These are phyloP conservation scores for Septoria linicola DNA, from an alignment of 2,329 filamentous ascomycete genomes.

Conservation along the genomic window DNA sequence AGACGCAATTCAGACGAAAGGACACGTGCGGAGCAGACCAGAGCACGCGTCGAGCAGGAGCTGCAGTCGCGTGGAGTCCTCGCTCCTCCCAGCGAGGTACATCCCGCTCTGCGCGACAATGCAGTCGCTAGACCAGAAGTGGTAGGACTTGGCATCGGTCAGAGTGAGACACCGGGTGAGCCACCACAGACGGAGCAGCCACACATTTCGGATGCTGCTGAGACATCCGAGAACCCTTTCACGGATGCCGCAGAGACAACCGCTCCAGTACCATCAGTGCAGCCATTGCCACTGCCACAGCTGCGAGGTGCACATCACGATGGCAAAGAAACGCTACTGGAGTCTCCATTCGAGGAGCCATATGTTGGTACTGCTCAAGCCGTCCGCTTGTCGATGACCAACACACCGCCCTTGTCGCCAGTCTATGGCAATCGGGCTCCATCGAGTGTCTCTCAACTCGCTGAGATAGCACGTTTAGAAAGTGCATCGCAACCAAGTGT, in stretches of 20 bases:
- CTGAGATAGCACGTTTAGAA: slow-evolving; percentile 21
- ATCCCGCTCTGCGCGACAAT: slow-evolving; percentile 37
- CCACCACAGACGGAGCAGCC: slow-evolving; percentile 1
- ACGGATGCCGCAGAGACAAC: slow-evolving; percentile 29
- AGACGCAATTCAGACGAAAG: slow-evolving; percentile 56
- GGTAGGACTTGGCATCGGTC: slow-evolving; percentile 35
- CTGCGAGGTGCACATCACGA: slow-evolving; percentile 14
- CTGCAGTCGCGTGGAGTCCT: slow-evolving; percentile 26
- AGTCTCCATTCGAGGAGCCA: slow-evolving; percentile 47
- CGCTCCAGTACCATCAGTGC: slow-evolving; percentile 4
- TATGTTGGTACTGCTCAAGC: slow-evolving; percentile 51
- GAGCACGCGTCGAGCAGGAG: slow-evolving; percentile 30
- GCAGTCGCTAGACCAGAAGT: slow-evolving; percentile 21
- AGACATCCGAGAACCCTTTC: slow-evolving; percentile 27
- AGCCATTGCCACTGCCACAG: slow-evolving; percentile 6
- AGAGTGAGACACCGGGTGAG: slow-evolving; percentile 10
- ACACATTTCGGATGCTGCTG: slow-evolving; percentile 3
- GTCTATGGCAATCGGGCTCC: slow-evolving; percentile 20
- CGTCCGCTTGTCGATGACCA: slow-evolving; percentile 50
- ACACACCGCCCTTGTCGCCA: slow-evolving; percentile 42
- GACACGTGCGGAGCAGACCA: slow-evolving; percentile 37
- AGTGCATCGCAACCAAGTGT: slow-evolving; percentile 23
- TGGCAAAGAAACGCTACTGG: slow-evolving; percentile 4
- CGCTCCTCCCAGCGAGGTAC: slow-evolving; percentile 35
- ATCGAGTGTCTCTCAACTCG: slow-evolving; percentile 20